Evolutionary conservation across 768 basidiomycete species (phyloP).

Genomic region (Lactifluus hygrophoroides): DNA sequence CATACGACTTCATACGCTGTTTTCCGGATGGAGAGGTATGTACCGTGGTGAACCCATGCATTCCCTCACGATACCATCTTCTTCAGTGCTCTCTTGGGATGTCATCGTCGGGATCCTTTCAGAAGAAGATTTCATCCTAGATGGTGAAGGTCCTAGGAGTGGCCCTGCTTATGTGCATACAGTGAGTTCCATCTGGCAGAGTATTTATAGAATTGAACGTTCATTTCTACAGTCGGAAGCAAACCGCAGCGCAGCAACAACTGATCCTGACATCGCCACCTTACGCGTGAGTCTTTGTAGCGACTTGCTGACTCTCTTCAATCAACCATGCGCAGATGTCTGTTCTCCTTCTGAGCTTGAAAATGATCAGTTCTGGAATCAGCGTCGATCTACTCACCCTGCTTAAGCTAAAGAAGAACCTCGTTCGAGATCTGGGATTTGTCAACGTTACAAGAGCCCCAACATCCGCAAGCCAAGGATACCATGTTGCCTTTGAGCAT

Average conservation of each 20-base stretch:
- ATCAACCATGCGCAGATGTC: constrained; percentile 36
- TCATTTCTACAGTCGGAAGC: constrained; percentile 29
- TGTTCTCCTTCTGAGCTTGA: constrained; percentile 47
- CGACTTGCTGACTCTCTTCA: not conserved
- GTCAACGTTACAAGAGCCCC: constrained; percentile 39
- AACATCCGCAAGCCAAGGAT: constrained; percentile 38
- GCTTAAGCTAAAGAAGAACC: constrained; percentile 48
- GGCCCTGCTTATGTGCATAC: constrained; percentile 35
- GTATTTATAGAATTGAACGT: not conserved
- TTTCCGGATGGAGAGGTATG: constrained; percentile 58
- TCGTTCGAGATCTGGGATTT: constrained; percentile 49
- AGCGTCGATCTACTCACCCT: constrained; percentile 42
- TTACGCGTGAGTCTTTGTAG: constrained; percentile 35
- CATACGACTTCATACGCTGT: constrained; percentile 58
- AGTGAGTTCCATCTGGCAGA: constrained; percentile 26
- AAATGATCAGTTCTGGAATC: constrained; percentile 61
- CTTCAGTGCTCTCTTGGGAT: constrained; percentile 56
- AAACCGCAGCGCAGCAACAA: constrained; percentile 14
- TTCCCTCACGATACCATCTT: not conserved
- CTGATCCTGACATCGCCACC: constrained; percentile 40
- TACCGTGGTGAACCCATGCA: not conserved
- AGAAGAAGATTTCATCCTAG: constrained; percentile 44
- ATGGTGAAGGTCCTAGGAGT: constrained; percentile 31
- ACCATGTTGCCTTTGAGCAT: constrained; percentile 47
- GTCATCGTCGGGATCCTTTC: constrained; percentile 47